Evolutionary conservation across 2,329 filamentous ascomycete genomes (phyloP).

Genomic region (Ceratocystis harringtonii): DNA sequence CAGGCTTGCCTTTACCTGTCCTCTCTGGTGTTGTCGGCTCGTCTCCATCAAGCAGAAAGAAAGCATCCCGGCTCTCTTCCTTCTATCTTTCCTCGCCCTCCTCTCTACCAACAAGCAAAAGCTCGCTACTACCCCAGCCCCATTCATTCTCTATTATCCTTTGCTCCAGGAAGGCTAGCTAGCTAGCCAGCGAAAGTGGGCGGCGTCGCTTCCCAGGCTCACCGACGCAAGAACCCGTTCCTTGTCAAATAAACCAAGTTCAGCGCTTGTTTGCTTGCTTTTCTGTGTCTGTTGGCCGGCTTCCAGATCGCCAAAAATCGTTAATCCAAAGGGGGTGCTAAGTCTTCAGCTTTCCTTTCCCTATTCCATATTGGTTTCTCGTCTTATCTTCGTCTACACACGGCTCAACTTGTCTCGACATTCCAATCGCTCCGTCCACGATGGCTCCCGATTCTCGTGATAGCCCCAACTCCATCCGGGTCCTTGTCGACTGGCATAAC

Average conservation of each 20-base stretch:
- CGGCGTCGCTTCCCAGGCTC: not conserved
- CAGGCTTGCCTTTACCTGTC: not conserved
- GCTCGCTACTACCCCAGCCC: not conserved
- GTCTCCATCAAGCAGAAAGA: not conserved
- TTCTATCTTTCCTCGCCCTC: not conserved
- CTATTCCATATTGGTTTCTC: not conserved
- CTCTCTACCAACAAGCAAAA: not conserved
- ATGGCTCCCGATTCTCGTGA: constrained; percentile 37
- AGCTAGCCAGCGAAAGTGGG: not conserved
- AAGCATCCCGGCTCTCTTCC: not conserved
- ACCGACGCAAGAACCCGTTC: not conserved
- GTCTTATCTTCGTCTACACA: not conserved
- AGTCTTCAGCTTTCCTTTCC: no score
- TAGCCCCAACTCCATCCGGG: constrained; percentile 55
- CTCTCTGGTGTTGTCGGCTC: not conserved
- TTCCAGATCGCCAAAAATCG: not conserved
- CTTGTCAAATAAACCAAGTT: not conserved
- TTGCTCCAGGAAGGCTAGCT: no score
- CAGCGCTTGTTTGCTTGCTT: not conserved
- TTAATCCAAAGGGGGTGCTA: not conserved
- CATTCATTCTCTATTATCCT: not conserved
- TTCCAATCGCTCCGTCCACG: constrained; percentile 21
- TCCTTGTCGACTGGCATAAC: constrained; percentile 90
- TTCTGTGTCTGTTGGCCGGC: not conserved
- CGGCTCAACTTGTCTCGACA: not conserved